Percentiles rank a stretch among this genome's conserved stretches.
Evolutionary conservation across 2,329 filamentous ascomycete species (phyloP).

Genomic region (Xylaria digitata): DNA sequence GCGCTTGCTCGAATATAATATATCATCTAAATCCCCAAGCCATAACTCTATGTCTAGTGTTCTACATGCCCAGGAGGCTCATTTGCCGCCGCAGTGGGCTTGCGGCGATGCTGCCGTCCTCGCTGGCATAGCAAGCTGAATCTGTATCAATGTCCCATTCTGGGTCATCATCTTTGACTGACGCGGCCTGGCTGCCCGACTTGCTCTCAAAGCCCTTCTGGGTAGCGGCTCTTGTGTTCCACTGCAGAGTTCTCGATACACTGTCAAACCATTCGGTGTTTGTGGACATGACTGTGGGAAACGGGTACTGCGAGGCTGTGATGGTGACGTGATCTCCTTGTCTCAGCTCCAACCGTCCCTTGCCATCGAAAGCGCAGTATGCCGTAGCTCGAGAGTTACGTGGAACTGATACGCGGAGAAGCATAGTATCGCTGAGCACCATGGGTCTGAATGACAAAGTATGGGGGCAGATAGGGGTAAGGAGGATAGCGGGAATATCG

Average conservation of each 20-base stretch:
- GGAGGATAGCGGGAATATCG: slow-evolving; percentile 93
- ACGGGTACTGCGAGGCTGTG: slow-evolving; percentile 94
- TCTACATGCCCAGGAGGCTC: slow-evolving; percentile 72
- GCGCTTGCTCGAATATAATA: slow-evolving; percentile 26
- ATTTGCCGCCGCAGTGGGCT: slow-evolving; percentile 78
- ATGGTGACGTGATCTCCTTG: slow-evolving; percentile 97
- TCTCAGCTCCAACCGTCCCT: slow-evolving; percentile 90
- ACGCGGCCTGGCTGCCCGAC: slow-evolving; percentile 58
- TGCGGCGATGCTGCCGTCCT: slow-evolving; percentile 75
- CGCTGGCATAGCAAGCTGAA: slow-evolving; percentile 75
- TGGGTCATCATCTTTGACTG: slow-evolving; percentile 64
- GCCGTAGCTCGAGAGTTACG: slow-evolving; percentile 87
- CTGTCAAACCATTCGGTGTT: slow-evolving; percentile 97
- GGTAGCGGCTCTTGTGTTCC: slow-evolving; percentile 92
- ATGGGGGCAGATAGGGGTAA: slow-evolving; percentile 97
- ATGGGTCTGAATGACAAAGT: slow-evolving; percentile 97
- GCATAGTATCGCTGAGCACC: slow-evolving; percentile 95
- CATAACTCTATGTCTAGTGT: slow-evolving; percentile 37
- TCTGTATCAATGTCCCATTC: slow-evolving; percentile 98
- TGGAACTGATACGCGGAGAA: slow-evolving; percentile 88
- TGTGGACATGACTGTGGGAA: slow-evolving; percentile 92
- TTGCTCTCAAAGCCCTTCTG: slow-evolving; percentile 86
- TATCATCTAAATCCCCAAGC: slow-evolving; percentile 29
- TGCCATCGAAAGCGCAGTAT: slow-evolving; percentile 97
- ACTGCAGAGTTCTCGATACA: slow-evolving; percentile 88